Conservation (phyloP, 352 stramenopile genomes). For the Phytopythium litorale region DNA sequence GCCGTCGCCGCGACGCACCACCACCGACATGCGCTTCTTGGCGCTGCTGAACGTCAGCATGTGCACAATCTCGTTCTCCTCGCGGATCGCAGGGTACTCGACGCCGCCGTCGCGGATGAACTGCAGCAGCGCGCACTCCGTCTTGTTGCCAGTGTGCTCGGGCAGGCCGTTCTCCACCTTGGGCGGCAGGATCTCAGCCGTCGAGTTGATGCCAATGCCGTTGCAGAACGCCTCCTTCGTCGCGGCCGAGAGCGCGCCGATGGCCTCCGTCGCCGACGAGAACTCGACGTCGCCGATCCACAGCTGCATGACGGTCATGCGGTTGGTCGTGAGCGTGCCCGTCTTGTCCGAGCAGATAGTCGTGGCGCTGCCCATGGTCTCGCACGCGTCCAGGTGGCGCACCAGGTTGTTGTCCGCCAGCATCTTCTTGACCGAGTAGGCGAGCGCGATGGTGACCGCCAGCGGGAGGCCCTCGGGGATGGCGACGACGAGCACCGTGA, state of each 20-base stretch:
- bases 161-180: slow-evolving; percentile 48
- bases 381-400: slow-evolving; percentile 81
- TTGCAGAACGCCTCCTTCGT: slow-evolving; percentile 69
- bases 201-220: slow-evolving; percentile 71
- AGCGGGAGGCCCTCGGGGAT: slow-evolving; percentile 97
- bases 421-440: slow-evolving; percentile 91
- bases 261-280: slow-evolving; percentile 35
- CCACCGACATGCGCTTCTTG: slow-evolving; percentile 83
- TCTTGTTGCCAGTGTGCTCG: slow-evolving; percentile 83
- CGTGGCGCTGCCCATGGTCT: slow-evolving; percentile 94
- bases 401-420: slow-evolving; percentile 88
- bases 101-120: slow-evolving; percentile 70
- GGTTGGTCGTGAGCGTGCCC: slow-evolving; percentile 95
- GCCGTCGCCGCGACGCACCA: slow-evolving; percentile 36
- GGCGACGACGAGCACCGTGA: slow-evolving; percentile 94
- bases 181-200: slow-evolving; percentile 57
- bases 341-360: slow-evolving; percentile 99
- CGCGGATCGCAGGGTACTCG: slow-evolving; percentile 50
- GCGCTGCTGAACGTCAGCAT: slow-evolving; percentile 84
- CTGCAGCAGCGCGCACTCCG: slow-evolving; percentile 70
- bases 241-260: slow-evolving; percentile 53
- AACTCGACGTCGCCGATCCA: slow-evolving; percentile 73
- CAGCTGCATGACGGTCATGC: slow-evolving; percentile 95
- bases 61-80: slow-evolving; percentile 49
- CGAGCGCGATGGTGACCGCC: slow-evolving; percentile 94